Conservation (phyloP, 139 green algal species). For the Dunaliella primolecta region DNA sequence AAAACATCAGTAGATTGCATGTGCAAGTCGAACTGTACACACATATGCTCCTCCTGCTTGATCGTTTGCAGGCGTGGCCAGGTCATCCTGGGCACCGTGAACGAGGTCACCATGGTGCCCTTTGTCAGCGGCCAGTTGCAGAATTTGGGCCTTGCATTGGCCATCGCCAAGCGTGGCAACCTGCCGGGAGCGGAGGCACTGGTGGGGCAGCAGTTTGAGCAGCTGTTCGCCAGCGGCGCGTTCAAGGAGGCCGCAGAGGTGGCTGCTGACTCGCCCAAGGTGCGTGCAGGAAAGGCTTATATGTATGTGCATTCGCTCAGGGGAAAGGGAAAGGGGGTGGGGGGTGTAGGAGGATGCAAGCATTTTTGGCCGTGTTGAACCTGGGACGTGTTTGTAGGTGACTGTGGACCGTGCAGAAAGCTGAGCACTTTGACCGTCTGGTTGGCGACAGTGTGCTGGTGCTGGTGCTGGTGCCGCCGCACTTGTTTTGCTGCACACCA, state of each 20-base stretch:
- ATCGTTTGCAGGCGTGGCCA: slow-evolving; percentile 77
- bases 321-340: neutral
- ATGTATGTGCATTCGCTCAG: slow-evolving; percentile 3
- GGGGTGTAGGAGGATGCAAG: neutral
- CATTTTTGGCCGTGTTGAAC: neutral
- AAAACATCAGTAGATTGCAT: slow-evolving; percentile 97
- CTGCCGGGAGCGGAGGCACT: slow-evolving; percentile 93
- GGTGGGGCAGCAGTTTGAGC: slow-evolving; percentile 92
- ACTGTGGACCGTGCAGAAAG: no score
- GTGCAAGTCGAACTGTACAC: no score
- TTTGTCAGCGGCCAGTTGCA: slow-evolving; percentile 93
- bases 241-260: slow-evolving; percentile 97
- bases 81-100: slow-evolving; percentile 89
- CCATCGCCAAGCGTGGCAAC: slow-evolving; percentile 87
- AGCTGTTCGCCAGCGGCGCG: slow-evolving; percentile 75
- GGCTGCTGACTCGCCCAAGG: slow-evolving; percentile 90
- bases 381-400: no score
- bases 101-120: slow-evolving; percentile 89
- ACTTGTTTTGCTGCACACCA: no score
- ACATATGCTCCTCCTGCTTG: no score
- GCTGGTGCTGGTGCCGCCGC: no score
- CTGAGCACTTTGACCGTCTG: no score
- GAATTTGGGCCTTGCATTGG: slow-evolving; percentile 94
- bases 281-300: no score
- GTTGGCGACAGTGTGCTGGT: no score